Base-by-base conservation (phyloP, 495 filamentous ascomycete genomes). In the Penicillium waksmanii region DNA sequence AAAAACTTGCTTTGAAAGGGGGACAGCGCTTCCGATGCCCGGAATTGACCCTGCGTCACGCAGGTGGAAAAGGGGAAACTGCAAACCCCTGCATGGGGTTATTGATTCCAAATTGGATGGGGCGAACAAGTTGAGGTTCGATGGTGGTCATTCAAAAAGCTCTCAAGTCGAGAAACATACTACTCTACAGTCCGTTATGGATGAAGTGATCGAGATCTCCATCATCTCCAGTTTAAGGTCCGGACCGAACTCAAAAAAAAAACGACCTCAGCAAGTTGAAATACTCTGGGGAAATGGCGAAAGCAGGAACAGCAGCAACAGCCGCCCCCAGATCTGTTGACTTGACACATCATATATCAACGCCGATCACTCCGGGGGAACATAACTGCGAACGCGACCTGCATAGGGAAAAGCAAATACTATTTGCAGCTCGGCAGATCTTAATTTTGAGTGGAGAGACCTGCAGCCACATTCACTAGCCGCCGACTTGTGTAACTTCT, bases 61-160 rank as follows among this genome's bases (percentile, higher is more conserved):
- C 55, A n/a, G 51, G 54, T 35, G 35, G 50, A 49, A 62, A 54
- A 57, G 54, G 33, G 17, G 31, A 34, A 23, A 33, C 36, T 48
- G 46, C 46, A 48, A 9, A 12, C 49, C 25, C 47, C 50, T 57
- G 54, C 49, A 62, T 53, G 50, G 11, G 18, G 35, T 61, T 54
- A 44, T 57, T 53, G 54, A 53, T 62, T 62, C 17, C 34, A 49
- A 53, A 19, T 62, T 12, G 17, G 8, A 27, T 25, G 1, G 19
- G 11, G 23, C 46, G 21, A 48, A 44, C 17, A 18, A 44, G n/a
- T 44, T 17, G 17, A 44, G 19, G 4, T 17, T 5, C 42, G 0
- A 44, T 9, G 42, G 42, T 19, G 3, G n/a, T 6, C 42, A 4
- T 9, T 44, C 42, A 9, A 18, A 17, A 19, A 7, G 27, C 27